Base-by-base conservation (phyloP, 129 eudicot species). In the Helianthus tuberosus region DNA sequence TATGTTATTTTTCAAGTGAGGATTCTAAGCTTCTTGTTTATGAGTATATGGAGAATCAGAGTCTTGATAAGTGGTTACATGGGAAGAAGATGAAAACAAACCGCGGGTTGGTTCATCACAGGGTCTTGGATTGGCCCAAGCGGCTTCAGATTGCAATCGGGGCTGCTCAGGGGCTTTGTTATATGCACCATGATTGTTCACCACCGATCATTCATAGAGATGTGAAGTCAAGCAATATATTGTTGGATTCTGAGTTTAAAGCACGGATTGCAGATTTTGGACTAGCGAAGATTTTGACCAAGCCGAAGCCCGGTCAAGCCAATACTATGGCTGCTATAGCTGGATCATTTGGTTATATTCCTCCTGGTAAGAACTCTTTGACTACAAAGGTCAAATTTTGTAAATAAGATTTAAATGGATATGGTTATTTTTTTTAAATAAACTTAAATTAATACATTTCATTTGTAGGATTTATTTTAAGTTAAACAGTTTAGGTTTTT, bases 11-110 rank as follows among this genome's bases (percentile, higher is more conserved):
- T 68, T 87, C 98, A 2, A 89, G 98, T 16, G 88, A 87, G n/a
- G 84, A 88, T 55, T 87, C 92, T 9, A 93, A 87, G 90, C 86
- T 93, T 55, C 90, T 93, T 74, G 98, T 93, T 47, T 93, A 93
- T 13, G 98, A 93, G 87, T 93, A 89, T 77, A 84, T 93, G 96
- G 96, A 86, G 70, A 93, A 93, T 67, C 96, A 75, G 8, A 93
- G 98, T 74, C 96, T 93, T 38, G 98, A 93, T 68, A 80, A 81
- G 63, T 93, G 98, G 96, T 75, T 93, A 17, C 96, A 89, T 71
- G 79, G 79, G 60, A 91, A 83, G 58, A 81, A 84, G 77, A 85
- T 80, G 48, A 83, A 65, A 61, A 61, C 66, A 1, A 16, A 55
- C 12, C 64, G 52, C 39, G 75, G 74, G 59, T 68, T 77, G 66